Evolutionary conservation across 345 rosid genomes (phyloP), one percentile per base, ranked within the genome.

Genomic region (Carallia brachiata): DNA sequence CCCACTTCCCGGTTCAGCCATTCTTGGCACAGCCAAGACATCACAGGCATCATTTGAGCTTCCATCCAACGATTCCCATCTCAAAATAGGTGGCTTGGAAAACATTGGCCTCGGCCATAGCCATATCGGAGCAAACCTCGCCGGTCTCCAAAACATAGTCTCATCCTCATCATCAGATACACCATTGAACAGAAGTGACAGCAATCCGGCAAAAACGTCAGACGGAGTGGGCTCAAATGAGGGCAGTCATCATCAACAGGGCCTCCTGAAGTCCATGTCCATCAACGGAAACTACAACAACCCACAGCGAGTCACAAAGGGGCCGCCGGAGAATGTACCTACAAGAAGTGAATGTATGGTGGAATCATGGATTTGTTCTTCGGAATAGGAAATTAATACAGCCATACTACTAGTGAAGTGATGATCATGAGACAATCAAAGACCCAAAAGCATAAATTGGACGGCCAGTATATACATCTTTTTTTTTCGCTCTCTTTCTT

Each of bases 291-390:
- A 70, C 50, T 65, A 63, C 70, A 76, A 73, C 74, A 72, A 73
- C 78, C 69, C 60, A 7, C 79, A 71, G 57, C 66, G 70, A 63
- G 50, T 69, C 19, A 48, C 70, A 1, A 81, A 75, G 59, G 90
- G 82, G 66, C 83, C 79, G 69, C 73, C 80, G 8, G 86, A 77
- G 72, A 80, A 75, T 69, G 73, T 67, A 13, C 67, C 66, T 34
- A 5, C 83, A 27, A 83, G 86, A 77, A 70, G 77, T 62, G 89
- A 81, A 85, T 92, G 88, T 76, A 88, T 79, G 88, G 83, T 89
- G 72, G 97, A 85, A 78, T 84, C 92, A 44, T 90, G 98, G 97
- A 84, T 89, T 77, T 90, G 96, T 77, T 86, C 96, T 30, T 90
- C 97, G 52, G 93, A 89, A 75, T 92, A 74, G 83, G 19, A 62